Evolutionary conservation across 73 alveolate genomes (phyloP).

Genomic region (Uronychia setigera): DNA sequence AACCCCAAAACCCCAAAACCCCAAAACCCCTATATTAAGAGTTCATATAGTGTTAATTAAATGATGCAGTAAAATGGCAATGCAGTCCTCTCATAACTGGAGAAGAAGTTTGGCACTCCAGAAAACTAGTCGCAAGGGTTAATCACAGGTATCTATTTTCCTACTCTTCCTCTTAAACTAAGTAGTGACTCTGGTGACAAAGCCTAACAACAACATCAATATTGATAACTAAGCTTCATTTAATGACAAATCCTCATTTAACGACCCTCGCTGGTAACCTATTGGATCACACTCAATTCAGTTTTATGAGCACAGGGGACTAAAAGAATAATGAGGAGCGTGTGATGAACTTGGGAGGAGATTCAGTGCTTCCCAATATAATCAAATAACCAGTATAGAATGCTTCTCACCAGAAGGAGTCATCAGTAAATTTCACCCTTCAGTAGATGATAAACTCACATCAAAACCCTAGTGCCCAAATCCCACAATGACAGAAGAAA

Average conservation of each 20-base stretch:
- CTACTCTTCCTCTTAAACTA: neutral
- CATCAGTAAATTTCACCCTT: neutral
- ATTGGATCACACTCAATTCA: neutral
- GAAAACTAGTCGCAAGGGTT: neutral
- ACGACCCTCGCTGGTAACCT: slow-evolving; percentile 4
- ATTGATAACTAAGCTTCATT: too few species aligned
- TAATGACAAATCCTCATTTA: too few species aligned
- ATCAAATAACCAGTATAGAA: neutral
- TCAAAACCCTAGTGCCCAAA: too few species aligned
- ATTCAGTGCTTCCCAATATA: neutral
- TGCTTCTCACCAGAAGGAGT: too few species aligned
- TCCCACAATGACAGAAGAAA: too few species aligned
- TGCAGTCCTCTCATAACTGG: neutral
- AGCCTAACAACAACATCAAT: too few species aligned
- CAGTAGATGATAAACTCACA: neutral
- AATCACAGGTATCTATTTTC: neutral
- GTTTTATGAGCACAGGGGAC: neutral
- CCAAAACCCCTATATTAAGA: neutral
- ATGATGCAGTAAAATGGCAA: neutral
- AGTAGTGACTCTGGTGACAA: neutral
- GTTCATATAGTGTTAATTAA: too few species aligned
- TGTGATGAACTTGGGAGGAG: too few species aligned
- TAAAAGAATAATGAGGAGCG: neutral
- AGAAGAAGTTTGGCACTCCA: neutral
- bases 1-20: too few species aligned